Evolutionary conservation across 2,329 filamentous ascomycete genomes (phyloP).

Genomic region (Penicillium psychrosexuale): DNA sequence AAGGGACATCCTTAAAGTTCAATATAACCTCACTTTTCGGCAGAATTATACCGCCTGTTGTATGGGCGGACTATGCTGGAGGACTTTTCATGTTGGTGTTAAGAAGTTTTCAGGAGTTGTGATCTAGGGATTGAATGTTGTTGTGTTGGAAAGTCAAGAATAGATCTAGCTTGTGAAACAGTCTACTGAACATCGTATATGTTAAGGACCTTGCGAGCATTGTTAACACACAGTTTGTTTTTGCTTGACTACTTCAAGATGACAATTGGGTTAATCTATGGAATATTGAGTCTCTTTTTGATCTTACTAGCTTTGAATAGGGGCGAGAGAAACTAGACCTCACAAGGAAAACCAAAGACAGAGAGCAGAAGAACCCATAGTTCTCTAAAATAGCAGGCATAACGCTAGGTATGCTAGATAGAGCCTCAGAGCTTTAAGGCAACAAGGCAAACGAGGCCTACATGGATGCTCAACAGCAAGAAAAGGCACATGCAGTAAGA

Average conservation of each 20-base stretch:
- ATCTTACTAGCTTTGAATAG: background rate
- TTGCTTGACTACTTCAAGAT: background rate
- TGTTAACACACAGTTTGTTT: background rate
- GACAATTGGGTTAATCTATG: background rate
- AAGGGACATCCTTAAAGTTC: slow-evolving; percentile 5
- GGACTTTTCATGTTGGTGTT: too few relatives aligned
- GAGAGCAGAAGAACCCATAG: background rate
- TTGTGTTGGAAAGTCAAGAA: background rate
- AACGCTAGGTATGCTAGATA: background rate
- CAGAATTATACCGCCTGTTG: background rate
- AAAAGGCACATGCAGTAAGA: background rate
- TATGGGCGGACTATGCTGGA: background rate
- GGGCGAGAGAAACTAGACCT: background rate
- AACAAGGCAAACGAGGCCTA: background rate
- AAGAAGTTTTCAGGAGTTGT: too few relatives aligned
- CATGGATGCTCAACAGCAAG: background rate
- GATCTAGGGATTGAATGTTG: too few relatives aligned
- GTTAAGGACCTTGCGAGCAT: background rate
- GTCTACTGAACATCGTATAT: background rate
- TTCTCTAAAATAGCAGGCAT: background rate
- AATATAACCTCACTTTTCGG: slow-evolving; percentile 19
- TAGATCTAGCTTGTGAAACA: background rate
- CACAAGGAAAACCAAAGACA: background rate
- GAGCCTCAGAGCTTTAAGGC: background rate
- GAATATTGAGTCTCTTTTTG: too few relatives aligned